Conservation (phyloP, 371 early-diverging fungal species). For the Apophysomyces elegans region DNA sequence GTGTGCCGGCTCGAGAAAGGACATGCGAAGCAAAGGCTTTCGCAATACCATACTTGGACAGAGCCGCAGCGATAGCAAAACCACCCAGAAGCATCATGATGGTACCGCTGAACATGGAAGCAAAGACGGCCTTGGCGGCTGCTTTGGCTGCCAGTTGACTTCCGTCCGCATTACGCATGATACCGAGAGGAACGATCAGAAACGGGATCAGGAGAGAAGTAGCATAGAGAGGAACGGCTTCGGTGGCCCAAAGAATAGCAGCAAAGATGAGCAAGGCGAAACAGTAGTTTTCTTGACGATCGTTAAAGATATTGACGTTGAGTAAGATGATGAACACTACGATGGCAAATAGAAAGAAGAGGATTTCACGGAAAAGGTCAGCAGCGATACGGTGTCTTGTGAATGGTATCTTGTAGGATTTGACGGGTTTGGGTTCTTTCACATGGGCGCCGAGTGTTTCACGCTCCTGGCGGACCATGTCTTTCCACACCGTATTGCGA, state of each 20-base stretch:
- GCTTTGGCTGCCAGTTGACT: constrained; percentile 61
- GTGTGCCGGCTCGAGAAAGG: constrained; percentile 70
- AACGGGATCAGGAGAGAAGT: constrained; percentile 78
- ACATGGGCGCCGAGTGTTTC: constrained; percentile 56
- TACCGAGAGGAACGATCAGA: constrained; percentile 69
- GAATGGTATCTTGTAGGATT: constrained; percentile 49
- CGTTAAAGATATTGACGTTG: constrained; percentile 58
- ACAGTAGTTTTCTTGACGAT: constrained; percentile 67
- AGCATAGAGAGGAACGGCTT: constrained; percentile 82
- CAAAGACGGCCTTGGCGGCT: constrained; percentile 83
- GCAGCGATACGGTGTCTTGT: constrained; percentile 25
- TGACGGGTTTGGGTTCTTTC: constrained; percentile 48
- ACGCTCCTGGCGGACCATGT: constrained; percentile 79
- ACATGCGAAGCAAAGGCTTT: constrained; percentile 78
- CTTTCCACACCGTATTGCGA: constrained; percentile 84
- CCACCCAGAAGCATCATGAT: constrained; percentile 96
- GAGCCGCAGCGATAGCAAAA: constrained; percentile 85
- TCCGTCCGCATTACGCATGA: constrained; percentile 64
- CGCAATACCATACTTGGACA: constrained; percentile 65
- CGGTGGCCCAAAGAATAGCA: constrained; percentile 76
- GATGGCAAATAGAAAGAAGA: constrained; percentile 52
- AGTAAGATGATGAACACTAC: constrained; percentile 61
- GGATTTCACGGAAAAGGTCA: constrained; percentile 27
- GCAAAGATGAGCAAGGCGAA: constrained; percentile 69
- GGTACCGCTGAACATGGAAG: constrained; percentile 92